Evolutionary conservation across 768 basidiomycete species (phyloP).

Genomic region (Neoboletus subvelutipes): DNA sequence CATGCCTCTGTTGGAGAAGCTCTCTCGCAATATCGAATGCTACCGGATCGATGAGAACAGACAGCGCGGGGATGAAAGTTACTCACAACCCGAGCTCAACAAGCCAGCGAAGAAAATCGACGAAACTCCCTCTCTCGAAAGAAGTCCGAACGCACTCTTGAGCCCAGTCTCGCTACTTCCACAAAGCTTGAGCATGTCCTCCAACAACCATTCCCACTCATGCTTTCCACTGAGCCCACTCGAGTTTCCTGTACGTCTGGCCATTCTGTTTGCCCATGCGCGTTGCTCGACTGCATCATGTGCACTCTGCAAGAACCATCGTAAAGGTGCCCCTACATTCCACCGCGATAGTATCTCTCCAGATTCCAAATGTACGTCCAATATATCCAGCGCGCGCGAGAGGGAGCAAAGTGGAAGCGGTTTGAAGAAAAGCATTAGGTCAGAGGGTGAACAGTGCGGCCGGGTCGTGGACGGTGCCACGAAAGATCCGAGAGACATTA

Average conservation of each 20-base stretch:
- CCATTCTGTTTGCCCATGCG: constrained; percentile 85
- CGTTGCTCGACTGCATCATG: constrained; percentile 67
- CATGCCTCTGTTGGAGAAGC: constrained; percentile 50
- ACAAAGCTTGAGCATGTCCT: constrained; percentile 86
- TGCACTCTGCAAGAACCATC: constrained; percentile 88
- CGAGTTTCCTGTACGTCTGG: constrained; percentile 60
- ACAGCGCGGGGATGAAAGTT: background rate
- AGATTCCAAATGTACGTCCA: constrained; percentile 92
- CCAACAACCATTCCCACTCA: constrained; percentile 86
- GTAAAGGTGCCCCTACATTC: constrained; percentile 76
- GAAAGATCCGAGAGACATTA: constrained; percentile 76
- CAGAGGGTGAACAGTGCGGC: constrained; percentile 56
- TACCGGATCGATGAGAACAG: constrained; percentile 29
- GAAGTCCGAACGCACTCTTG: constrained; percentile 76
- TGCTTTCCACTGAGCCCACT: constrained; percentile 57
- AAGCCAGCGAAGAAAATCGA: constrained; percentile 87
- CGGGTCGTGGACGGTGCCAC: constrained; percentile 70
- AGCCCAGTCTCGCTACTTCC: constrained; percentile 60
- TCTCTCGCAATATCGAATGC: constrained; percentile 68
- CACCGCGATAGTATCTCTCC: constrained; percentile 91
- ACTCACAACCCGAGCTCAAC: constrained; percentile 85
- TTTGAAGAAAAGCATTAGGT: constrained; percentile 79
- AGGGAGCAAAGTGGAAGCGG: constrained; percentile 73
- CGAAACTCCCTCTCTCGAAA: constrained; percentile 68
- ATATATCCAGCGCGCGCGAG: constrained; percentile 81